Conservation (phyloP, 768 basidiomycete genomes). For the Tricholoma furcatifolium region DNA sequence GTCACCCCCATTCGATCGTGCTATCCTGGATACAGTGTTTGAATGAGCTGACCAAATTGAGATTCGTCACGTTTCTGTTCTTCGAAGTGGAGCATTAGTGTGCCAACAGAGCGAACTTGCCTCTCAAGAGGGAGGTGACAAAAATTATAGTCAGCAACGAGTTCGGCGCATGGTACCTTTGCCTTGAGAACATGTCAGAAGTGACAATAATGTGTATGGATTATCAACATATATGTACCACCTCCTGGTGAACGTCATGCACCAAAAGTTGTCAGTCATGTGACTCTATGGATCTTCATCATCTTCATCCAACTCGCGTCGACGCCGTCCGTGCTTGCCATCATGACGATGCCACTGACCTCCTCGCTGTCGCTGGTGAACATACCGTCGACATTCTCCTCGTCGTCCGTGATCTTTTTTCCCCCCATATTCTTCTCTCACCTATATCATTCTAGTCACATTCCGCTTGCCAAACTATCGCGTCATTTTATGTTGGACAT, state of each 20-base stretch:
- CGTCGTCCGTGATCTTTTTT: conserved; percentile 44
- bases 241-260: conserved; percentile 66
- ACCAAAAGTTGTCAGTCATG: conserved; percentile 8
- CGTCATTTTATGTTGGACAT: conserved; percentile 72
- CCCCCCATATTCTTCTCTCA: conserved; percentile 2
- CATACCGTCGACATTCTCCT: conserved; percentile 70
- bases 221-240: conserved; percentile 50
- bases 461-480: conserved; percentile 48
- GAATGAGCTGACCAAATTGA: conserved; percentile 80
- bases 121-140: conserved; percentile 59
- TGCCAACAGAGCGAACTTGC: neutral
- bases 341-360: conserved; percentile 61
- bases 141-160: conserved; percentile 85
- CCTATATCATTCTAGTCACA: conserved; percentile 31
- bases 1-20: conserved; percentile 96
- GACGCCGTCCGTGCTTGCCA: conserved; percentile 62
- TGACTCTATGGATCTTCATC: conserved; percentile 53
- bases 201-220: conserved; percentile 2
- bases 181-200: conserved; percentile 45
- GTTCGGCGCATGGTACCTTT: conserved; percentile 88
- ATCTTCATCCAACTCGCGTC: conserved; percentile 60
- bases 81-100: conserved; percentile 34
- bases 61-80: conserved; percentile 90
- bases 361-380: conserved; percentile 72
- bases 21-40: conserved; percentile 88